phyloP scores from a whole-genome alignment of 768 basidiomycete genomes.

The Podaxis sp. region DNA sequence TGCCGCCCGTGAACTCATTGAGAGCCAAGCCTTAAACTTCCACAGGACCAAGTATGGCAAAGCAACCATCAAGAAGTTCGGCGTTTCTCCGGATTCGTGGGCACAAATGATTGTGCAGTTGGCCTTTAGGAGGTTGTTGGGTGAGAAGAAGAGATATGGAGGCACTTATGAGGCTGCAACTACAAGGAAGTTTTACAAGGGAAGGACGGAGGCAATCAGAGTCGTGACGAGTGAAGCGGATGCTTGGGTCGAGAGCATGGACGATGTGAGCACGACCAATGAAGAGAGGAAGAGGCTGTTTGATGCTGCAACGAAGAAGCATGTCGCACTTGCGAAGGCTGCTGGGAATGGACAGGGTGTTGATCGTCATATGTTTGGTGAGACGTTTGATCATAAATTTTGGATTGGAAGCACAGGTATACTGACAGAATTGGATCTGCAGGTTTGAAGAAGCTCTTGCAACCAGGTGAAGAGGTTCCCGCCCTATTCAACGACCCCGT shows the following conservation, averaged over 20 bases:
- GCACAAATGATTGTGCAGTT: constrained; percentile 91
- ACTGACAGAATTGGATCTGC: not conserved
- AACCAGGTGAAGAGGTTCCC: constrained; percentile 63
- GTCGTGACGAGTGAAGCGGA: constrained; percentile 78
- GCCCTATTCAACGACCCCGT: constrained; percentile 77
- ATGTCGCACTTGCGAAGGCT: constrained; percentile 62
- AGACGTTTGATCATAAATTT: constrained; percentile 18
- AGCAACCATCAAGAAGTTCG: constrained; percentile 79
- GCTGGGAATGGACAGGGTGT: constrained; percentile 73
- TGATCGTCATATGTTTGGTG: constrained; percentile 87
- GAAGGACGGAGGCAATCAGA: constrained; percentile 92
- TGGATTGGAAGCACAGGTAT: too few species aligned
- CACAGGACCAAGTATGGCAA: constrained; percentile 80
- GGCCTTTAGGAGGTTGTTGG: constrained; percentile 75
- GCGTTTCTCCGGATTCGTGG: constrained; percentile 94
- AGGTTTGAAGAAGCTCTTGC: constrained; percentile 74
- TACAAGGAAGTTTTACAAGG: constrained; percentile 85
- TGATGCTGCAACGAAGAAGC: constrained; percentile 59
- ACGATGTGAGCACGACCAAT: constrained; percentile 39
- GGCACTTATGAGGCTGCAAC: constrained; percentile 95
- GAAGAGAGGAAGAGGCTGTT: constrained; percentile 56
- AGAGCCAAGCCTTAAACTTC: constrained; percentile 63
- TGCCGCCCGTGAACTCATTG: constrained; percentile 56
- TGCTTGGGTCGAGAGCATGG: constrained; percentile 77
- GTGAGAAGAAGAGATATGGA: constrained; percentile 54